Evolutionary conservation across 305 asterid species (phyloP).

Genomic region (Plantago coronopus): DNA sequence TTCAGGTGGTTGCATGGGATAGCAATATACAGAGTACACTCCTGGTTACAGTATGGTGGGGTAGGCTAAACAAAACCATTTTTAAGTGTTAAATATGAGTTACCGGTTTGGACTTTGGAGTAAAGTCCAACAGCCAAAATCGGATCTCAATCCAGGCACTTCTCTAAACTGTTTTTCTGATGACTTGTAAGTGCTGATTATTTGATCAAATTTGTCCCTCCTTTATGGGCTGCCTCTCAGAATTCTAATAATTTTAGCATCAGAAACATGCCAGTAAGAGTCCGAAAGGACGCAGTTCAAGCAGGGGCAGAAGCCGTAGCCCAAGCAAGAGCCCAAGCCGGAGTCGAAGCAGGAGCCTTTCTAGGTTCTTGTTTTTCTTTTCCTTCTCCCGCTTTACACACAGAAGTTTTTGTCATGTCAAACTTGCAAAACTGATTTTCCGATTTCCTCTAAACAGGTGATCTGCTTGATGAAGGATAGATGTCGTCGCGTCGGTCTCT

Average conservation of each 20-base stretch:
- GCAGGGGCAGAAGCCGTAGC: constrained; percentile 48
- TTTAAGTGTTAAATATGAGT: no score
- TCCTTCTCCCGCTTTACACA: not conserved
- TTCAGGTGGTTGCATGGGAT: no score
- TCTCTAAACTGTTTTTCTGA: not conserved
- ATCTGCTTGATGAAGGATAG: not conserved
- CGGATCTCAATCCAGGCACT: no score
- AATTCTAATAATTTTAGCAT: constrained; percentile 32
- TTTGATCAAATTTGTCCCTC: constrained; percentile 12
- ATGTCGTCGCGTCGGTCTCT: not conserved
- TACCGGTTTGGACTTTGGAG: no score
- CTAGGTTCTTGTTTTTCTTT: constrained; percentile 39
- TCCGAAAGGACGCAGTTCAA: constrained; percentile 42
- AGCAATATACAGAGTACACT: no score
- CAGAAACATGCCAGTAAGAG: constrained; percentile 52
- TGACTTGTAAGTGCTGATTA: not conserved
- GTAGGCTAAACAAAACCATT: no score
- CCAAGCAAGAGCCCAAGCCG: constrained; percentile 56
- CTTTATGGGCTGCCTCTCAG: constrained; percentile 19
- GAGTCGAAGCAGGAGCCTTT: constrained; percentile 52
- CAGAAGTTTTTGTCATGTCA: not conserved
- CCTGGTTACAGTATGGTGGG: no score
- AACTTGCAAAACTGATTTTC: not conserved
- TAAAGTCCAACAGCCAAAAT: no score
- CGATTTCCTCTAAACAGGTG: constrained; percentile 29